Evolutionary conservation across 371 early-diverging fungal species (phyloP).

Genomic region (Mortierella sp.): DNA sequence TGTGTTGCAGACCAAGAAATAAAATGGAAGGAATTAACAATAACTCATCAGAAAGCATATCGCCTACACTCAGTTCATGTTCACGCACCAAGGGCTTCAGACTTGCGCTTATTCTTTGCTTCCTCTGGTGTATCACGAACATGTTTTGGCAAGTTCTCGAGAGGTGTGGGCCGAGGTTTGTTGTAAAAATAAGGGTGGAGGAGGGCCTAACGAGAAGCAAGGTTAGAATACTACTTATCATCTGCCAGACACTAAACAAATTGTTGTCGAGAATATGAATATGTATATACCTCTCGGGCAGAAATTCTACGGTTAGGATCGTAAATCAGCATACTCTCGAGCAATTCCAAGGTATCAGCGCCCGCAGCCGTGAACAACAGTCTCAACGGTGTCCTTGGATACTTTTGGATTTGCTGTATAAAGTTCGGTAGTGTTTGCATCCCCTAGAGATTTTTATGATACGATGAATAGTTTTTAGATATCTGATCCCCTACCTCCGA

Average conservation of each 20-base stretch:
- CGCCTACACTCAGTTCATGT: background rate
- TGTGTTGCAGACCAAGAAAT: background rate
- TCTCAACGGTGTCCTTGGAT: conserved; percentile 82
- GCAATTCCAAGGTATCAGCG: conserved; percentile 91
- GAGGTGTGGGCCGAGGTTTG: conserved; percentile 88
- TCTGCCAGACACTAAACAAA: no score
- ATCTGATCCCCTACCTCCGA: background rate
- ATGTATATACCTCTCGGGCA: conserved; percentile 80
- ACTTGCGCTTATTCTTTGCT: conserved; percentile 46
- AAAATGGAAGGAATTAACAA: background rate
- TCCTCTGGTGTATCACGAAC: conserved; percentile 46
- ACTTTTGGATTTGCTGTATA: conserved; percentile 69
- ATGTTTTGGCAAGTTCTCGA: conserved; percentile 82
- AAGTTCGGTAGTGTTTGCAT: conserved; percentile 82
- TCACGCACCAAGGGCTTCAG: conserved; percentile 51
- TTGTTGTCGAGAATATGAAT: background rate
- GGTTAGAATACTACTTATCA: background rate
- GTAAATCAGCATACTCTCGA: conserved; percentile 93
- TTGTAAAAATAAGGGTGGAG: conserved; percentile 93
- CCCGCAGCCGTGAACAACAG: conserved; percentile 94
- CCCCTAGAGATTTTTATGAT: conserved; percentile 60
- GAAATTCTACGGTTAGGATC: conserved; percentile 94
- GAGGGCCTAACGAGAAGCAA: conserved; percentile 70
- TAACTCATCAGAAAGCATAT: conserved; percentile 3
- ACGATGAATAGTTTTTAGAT: background rate